These are phyloP conservation scores for Helicostylum pulchrum DNA, from an alignment of 192 early-diverging fungal genomes.

Conservation along the genomic window DNA sequence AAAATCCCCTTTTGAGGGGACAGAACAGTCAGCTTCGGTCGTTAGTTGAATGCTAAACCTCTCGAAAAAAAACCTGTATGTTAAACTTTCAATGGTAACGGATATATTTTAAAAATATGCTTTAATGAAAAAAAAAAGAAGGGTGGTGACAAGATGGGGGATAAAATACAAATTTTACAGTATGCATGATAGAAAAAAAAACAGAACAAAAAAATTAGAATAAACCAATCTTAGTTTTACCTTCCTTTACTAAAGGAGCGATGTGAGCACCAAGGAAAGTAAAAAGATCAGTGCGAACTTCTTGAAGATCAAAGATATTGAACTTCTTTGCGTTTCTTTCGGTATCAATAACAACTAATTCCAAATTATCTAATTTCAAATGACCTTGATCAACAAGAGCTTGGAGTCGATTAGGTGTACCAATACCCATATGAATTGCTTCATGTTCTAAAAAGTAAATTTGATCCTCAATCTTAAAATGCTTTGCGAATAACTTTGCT, in stretches of 20 bases:
- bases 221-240: slow-evolving; percentile 31
- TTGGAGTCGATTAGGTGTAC: slow-evolving; percentile 63
- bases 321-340: slow-evolving; percentile 55
- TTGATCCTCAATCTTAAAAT: slow-evolving; percentile 75
- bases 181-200: no score
- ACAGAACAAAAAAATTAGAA: slow-evolving; percentile 16
- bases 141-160: no score
- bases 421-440: slow-evolving; percentile 60
- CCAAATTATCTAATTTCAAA: slow-evolving; percentile 56
- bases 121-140: no score
- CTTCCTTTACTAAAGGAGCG: slow-evolving; percentile 23
- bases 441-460: slow-evolving; percentile 48
- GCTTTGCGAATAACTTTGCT: slow-evolving; percentile 75
- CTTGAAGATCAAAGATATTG: slow-evolving; percentile 58
- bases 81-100: no score
- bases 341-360: slow-evolving; percentile 58
- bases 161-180: no score
- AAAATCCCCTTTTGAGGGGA: no score
- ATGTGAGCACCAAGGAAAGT: slow-evolving; percentile 39
- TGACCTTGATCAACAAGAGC: slow-evolving; percentile 56
- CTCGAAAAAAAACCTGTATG: no score
- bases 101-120: no score
- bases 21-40: no score
- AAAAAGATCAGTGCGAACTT: slow-evolving; percentile 56
- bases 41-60: no score